Base-by-base conservation (phyloP, 768 basidiomycete genomes). In the Tricholoma sp. region DNA sequence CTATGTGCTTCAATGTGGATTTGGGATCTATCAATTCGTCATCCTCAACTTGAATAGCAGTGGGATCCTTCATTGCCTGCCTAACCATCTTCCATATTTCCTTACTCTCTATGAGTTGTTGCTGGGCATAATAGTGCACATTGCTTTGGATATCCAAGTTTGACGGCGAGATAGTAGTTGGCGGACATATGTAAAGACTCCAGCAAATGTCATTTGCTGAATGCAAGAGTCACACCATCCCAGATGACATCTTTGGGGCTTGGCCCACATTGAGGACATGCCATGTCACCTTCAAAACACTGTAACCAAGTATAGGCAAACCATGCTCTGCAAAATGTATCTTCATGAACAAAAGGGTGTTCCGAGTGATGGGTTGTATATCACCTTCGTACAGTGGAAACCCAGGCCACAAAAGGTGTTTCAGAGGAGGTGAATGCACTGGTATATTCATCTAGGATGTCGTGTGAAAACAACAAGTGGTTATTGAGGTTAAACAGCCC, bases 401-500 rank as follows among this genome's bases (percentile, higher is more conserved):
- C 63, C 66, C 66, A 70, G n/a, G 72, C 62, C 2, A 61, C 57
- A 54, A 76, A 74, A 1, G 72, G 73, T 0, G 68, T 74, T 59
- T 75, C 73, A 1, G 74, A 74, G 7, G 67, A 54, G 12, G 69
- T 71, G 50, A 59, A 74, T 0, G 59, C 56, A 21, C 58, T 63
- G 0, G 71, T 73, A 49, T 72, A 76, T 37, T 70, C 69, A 35
- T 76, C 67, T 3, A 76, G 59, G 5, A 74, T 59, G n/a, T 72
- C 65, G 43, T 74, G 71, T 2, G 72, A 59, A 52, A 74, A 66
- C 5, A 73, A 35, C 2, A 58, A 47, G 3, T 43, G 51, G 58
- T 74, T 73, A 46, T 75, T 72, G 41, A 62, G 66, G 56, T 74
- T 76, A 59, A 76, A 72, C 0, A 74, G 9, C 0, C 72, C 71